Evolutionary conservation across 2,329 filamentous ascomycete species (phyloP).

Genomic region (Cladosporium velox): DNA sequence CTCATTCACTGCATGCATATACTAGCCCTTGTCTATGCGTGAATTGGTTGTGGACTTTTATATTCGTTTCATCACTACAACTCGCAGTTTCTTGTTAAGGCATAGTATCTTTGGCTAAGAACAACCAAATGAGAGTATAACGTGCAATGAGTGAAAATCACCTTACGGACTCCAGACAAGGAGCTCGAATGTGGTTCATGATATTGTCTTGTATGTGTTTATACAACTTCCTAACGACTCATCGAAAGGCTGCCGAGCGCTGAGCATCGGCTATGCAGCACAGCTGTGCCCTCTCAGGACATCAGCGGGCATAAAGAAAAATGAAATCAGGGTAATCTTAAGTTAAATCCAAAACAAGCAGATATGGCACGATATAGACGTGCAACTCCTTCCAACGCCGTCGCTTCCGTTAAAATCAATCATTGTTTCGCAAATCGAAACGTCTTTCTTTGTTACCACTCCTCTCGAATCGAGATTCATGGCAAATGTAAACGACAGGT

Average conservation of each 20-base stretch:
- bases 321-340: not conserved
- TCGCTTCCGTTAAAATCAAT: constrained; percentile 5
- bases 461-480: not conserved
- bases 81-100: not conserved
- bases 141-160: not conserved
- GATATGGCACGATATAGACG: not conserved
- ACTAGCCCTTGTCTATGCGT: not conserved
- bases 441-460: not conserved
- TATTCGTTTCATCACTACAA: not conserved
- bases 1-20: not conserved
- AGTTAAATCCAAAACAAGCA: not conserved
- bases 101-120: not conserved
- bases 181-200: not conserved
- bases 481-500: not conserved
- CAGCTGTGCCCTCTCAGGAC: not conserved
- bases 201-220: not conserved
- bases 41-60: not conserved
- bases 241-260: not conserved
- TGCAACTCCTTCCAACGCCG: constrained; percentile 17
- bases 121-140: not conserved
- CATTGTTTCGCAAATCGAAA: constrained; percentile 3
- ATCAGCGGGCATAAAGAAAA: not conserved
- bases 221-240: not conserved
- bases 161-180: not conserved
- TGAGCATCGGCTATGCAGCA: constrained; percentile 2